Evolutionary conservation across 768 basidiomycete species (phyloP), one percentile per base, ranked within the genome.

Genomic region (Lentinula raphanica): DNA sequence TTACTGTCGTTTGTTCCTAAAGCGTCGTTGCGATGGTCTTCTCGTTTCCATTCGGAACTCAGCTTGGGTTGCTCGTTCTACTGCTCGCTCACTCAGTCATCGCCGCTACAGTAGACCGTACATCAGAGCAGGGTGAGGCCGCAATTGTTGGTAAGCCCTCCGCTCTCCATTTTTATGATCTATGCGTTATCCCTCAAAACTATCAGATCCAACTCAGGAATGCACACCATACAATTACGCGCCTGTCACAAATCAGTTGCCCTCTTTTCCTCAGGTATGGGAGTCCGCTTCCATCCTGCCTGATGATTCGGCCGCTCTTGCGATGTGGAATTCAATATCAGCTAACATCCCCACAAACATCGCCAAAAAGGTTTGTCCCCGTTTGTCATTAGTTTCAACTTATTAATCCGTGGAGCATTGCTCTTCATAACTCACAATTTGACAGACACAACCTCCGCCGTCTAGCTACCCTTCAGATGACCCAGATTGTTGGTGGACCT

Each of bases 401-500:
- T 11, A 1, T 11, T 17, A 25, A 7, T 39, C n/a, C n/a, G n/a
- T n/a, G n/a, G n/a, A n/a, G n/a, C n/a, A n/a, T n/a, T n/a, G n/a
- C n/a, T n/a, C n/a, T n/a, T n/a, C n/a, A 7, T 5, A 21, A 2
- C 27, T 12, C n/a, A 17, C 25, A 27, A 12, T 5, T 19, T 17
- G 15, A 53, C 51, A 53, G 51, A 53, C 51, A 7, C 36, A 53
- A 39, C 51, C 51, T 28, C 51, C 51, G n/a, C 23, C 32, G 3
- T 32, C 23, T 28, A 38, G 38, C 11, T 56, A 56, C 23, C 19
- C 54, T 12, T 5, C 40, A 13, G 32, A 13, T 25, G 83, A 84
- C 62, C 75, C 78, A 0, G 76, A 84, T 59, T 84, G 83, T 51
- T 84, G 69, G 72, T 73, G 72, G 72, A 65, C 71, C n/a, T 45